phyloP scores from a whole-genome alignment of 2,329 filamentous ascomycete genomes.

The Aspergillus niger region DNA sequence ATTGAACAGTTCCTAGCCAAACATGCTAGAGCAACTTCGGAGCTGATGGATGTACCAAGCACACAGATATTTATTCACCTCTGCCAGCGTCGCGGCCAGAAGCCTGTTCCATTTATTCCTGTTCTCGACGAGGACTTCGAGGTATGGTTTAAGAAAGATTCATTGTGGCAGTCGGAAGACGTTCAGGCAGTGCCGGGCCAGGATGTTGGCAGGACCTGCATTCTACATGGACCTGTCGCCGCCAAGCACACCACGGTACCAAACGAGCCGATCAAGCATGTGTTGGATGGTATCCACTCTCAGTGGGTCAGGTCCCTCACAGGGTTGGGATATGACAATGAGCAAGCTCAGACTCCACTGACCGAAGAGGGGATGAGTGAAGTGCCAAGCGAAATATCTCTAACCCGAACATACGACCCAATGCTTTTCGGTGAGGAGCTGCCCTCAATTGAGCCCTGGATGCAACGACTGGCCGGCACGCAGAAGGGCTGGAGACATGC shows the following conservation, averaged over 20 bases:
- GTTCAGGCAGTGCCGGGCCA: neutral
- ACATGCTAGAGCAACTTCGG: neutral
- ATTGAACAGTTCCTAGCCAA: neutral
- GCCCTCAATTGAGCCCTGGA: slow-evolving; percentile 8
- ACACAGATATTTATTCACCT: neutral
- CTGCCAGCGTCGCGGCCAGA: neutral
- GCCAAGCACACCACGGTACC: neutral
- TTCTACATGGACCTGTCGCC: slow-evolving; percentile 9
- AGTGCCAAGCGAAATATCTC: neutral
- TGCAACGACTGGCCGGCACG: slow-evolving; percentile 2
- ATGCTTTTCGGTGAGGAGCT: neutral
- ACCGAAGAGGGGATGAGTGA: neutral
- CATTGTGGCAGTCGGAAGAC: slow-evolving; percentile 11
- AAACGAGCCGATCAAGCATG: neutral
- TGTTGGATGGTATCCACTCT: neutral
- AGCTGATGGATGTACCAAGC: slow-evolving; percentile 2
- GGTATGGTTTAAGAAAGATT: slow-evolving; percentile 14
- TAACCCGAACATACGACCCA: neutral
- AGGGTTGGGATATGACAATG: neutral
- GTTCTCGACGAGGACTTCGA: slow-evolving; percentile 7
- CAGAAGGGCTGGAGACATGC: slow-evolving; percentile 8
- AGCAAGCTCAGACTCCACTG: neutral
- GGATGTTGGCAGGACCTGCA: slow-evolving; percentile 4
- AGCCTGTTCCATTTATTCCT: slow-evolving; percentile 9
- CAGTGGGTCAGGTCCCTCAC: neutral